phyloP scores from a whole-genome alignment of 1,284 basidiomycete species.

The Fomes fomentarius region DNA sequence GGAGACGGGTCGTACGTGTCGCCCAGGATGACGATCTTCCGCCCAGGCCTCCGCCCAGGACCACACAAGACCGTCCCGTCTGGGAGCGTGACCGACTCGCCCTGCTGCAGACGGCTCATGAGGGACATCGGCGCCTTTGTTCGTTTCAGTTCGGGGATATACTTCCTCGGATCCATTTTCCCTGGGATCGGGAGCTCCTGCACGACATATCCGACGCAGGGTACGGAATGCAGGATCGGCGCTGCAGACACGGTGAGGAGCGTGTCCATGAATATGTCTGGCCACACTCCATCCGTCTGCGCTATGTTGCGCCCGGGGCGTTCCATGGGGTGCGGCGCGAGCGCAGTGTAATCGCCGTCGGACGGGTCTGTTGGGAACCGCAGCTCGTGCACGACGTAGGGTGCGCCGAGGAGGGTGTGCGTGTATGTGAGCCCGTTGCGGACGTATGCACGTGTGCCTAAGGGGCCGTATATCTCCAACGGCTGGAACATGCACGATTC shows the following conservation, averaged over 20 bases:
- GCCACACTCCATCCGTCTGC: constrained; percentile 72
- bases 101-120: constrained; percentile 72
- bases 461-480: constrained; percentile 89
- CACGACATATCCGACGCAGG: constrained; percentile 85
- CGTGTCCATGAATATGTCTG: constrained; percentile 60
- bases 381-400: constrained; percentile 92
- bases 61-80: constrained; percentile 82
- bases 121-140: constrained; percentile 75
- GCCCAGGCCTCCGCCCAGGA: constrained; percentile 66
- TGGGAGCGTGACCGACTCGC: constrained; percentile 68
- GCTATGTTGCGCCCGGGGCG: constrained; percentile 69
- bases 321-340: constrained; percentile 60
- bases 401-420: constrained; percentile 67
- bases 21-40: constrained; percentile 79
- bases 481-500: too few species aligned
- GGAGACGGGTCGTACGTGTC: constrained; percentile 81
- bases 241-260: constrained; percentile 80
- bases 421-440: constrained; percentile 76
- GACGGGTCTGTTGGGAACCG: constrained; percentile 61
- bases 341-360: constrained; percentile 48
- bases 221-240: constrained; percentile 81
- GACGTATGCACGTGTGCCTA: constrained; percentile 84
- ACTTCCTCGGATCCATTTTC: constrained; percentile 70
- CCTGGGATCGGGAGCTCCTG: constrained; percentile 77
- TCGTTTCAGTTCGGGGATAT: constrained; percentile 67